A percentile compares a stretch with the other conserved stretches of the same genome.
These are phyloP conservation scores for Dunaliella sp. DNA, from an alignment of 139 green algal species.

Conservation along the genomic window DNA sequence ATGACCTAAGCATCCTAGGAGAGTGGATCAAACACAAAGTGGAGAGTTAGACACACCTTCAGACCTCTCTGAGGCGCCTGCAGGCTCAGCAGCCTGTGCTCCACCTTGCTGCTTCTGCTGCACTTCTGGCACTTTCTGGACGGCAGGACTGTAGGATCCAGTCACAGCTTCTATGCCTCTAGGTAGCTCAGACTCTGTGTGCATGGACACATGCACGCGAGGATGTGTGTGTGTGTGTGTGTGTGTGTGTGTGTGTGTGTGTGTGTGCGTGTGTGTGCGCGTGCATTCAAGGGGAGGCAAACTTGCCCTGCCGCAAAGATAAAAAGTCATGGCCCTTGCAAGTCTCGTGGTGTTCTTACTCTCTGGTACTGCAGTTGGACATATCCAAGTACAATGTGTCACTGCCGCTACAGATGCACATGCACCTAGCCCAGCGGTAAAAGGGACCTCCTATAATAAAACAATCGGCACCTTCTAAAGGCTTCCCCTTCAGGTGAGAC, in stretches of 20 bases:
- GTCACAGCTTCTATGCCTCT: too few relatives aligned
- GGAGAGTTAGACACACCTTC: constrained; percentile 46
- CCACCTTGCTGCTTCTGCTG: constrained; percentile 10
- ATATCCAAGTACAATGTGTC: too few relatives aligned
- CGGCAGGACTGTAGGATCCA: constrained; percentile 78
- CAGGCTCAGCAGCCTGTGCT: constrained; percentile 68
- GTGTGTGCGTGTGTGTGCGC: background rate
- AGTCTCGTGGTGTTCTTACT: background rate
- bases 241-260: background rate
- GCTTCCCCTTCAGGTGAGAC: constrained; percentile 4
- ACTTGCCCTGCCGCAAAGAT: background rate
- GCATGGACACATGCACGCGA: background rate
- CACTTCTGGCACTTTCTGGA: constrained; percentile 68
- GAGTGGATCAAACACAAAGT: background rate
- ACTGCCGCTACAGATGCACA: too few relatives aligned
- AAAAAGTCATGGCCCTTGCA: background rate
- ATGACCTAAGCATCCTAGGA: too few relatives aligned
- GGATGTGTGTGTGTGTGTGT: background rate
- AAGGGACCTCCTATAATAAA: background rate
- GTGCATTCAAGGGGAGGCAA: background rate
- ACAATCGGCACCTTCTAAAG: background rate
- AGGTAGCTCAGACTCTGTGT: too few relatives aligned
- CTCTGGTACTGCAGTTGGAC: background rate
- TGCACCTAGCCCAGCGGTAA: too few relatives aligned
- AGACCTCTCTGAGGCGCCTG: constrained; percentile 98